phyloP scores from a whole-genome alignment of 2,329 filamentous ascomycete genomes.

The Lachnellula willkommii region DNA sequence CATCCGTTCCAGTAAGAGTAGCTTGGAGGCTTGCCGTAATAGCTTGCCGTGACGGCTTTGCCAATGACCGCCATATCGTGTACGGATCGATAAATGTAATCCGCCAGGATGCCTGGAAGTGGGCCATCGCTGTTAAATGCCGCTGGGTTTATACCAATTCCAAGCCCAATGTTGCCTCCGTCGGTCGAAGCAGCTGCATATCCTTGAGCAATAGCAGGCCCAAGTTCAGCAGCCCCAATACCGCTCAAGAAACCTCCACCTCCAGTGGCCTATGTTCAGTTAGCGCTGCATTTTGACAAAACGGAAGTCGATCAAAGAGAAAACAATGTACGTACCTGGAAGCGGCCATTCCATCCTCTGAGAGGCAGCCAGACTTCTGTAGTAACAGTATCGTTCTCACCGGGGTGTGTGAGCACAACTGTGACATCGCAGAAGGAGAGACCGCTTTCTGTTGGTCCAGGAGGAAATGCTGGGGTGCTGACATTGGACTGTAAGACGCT shows the following conservation, averaged over 20 bases:
- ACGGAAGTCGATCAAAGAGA: no score
- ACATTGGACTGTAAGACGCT: neutral
- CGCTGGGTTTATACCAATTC: neutral
- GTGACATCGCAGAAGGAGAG: conserved; percentile 28
- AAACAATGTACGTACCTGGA: conserved; percentile 12
- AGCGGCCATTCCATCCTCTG: conserved; percentile 29
- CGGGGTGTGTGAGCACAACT: conserved; percentile 25
- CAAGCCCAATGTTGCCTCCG: conserved; percentile 16
- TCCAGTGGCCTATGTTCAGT: conserved; percentile 21
- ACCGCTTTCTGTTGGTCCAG: neutral
- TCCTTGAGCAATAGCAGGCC: conserved; percentile 23
- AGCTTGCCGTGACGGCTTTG: conserved; percentile 32
- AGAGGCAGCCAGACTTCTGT: conserved; percentile 27
- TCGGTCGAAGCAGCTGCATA: conserved; percentile 29
- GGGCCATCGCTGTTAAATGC: neutral
- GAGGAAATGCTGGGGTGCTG: neutral
- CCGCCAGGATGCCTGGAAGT: conserved; percentile 23
- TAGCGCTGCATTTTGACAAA: no score
- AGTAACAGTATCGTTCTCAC: conserved; percentile 18
- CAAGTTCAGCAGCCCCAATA: conserved; percentile 20
- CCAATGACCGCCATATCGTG: conserved; percentile 33
- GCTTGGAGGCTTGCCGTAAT: conserved; percentile 30
- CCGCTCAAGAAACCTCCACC: conserved; percentile 29
- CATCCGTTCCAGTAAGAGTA: conserved; percentile 38
- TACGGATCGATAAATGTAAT: conserved; percentile 26